Conservation (phyloP, 2,329 filamentous ascomycete genomes). For the Triangularia setosa region DNA sequence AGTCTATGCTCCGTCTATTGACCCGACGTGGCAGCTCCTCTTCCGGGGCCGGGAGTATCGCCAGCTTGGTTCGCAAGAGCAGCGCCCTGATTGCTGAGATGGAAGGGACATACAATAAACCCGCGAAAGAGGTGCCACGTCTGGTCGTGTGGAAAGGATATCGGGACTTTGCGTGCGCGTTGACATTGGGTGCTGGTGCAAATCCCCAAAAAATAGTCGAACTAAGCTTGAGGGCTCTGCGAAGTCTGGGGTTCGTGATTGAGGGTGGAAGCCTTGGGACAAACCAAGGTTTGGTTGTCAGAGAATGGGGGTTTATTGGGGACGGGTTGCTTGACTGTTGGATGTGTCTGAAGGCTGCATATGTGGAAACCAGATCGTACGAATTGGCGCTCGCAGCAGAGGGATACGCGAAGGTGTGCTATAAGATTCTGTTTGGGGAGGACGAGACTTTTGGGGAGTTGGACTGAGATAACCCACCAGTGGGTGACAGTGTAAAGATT, state of each 20-base stretch:
- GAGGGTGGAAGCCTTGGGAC: constrained; percentile 3
- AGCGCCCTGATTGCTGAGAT: constrained; percentile 8
- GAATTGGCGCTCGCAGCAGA: constrained; percentile 6
- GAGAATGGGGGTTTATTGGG: constrained; percentile 11
- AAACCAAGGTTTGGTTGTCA: neutral
- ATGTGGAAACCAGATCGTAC: neutral
- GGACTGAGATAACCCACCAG: neutral
- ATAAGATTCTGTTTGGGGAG: constrained; percentile 12
- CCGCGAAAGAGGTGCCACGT: constrained; percentile 9
- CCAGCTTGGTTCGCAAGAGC: neutral
- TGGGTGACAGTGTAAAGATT: no score
- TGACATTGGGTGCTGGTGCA: neutral
- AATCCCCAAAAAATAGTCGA: constrained; percentile 17
- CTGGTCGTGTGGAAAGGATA: constrained; percentile 25
- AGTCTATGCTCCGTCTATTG: neutral
- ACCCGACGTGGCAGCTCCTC: neutral
- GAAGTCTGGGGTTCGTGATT: constrained; percentile 28
- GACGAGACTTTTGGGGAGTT: constrained; percentile 13
- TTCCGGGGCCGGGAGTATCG: neutral
- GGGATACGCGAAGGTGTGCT: constrained; percentile 10
- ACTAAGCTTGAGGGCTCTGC: constrained; percentile 25
- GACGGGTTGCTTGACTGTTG: constrained; percentile 6
- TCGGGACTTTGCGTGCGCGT: constrained; percentile 15
- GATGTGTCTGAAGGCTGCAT: constrained; percentile 7
- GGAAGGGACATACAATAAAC: constrained; percentile 24